phyloP scores from a whole-genome alignment of 2,329 filamentous ascomycete genomes.

The Fusarium siculi region DNA sequence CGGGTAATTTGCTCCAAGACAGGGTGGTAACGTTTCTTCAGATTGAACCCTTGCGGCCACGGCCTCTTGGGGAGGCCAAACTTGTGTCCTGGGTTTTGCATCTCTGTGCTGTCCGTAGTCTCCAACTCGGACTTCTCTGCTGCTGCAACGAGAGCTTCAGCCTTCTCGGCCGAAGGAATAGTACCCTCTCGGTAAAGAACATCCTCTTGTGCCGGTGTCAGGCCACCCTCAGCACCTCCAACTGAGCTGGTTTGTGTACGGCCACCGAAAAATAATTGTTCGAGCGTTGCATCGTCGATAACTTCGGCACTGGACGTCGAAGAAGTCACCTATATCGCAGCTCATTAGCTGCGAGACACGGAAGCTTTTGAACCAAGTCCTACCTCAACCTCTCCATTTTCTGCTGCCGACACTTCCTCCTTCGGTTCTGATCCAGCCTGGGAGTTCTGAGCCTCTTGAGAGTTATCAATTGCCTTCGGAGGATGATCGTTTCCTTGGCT shows the following conservation, averaged over 20 bases:
- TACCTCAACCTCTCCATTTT: constrained; percentile 35
- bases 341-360: constrained; percentile 27
- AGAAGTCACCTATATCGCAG: constrained; percentile 26
- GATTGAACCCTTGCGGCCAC: constrained; percentile 68
- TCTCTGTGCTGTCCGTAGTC: constrained; percentile 23
- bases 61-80: constrained; percentile 78
- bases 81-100: constrained; percentile 71
- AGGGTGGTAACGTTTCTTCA: constrained; percentile 87
- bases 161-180: constrained; percentile 51
- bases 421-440: constrained; percentile 12
- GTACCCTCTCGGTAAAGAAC: constrained; percentile 56
- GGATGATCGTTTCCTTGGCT: constrained; percentile 47
- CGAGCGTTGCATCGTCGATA: constrained; percentile 51
- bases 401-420: background rate
- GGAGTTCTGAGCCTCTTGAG: constrained; percentile 16
- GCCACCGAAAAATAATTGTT: constrained; percentile 52
- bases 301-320: constrained; percentile 24
- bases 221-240: constrained; percentile 49
- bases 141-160: constrained; percentile 46
- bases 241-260: constrained; percentile 44
- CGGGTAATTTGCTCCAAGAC: constrained; percentile 89
- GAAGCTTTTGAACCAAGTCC: constrained; percentile 28
- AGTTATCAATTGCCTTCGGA: constrained; percentile 38
- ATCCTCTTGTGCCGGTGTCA: constrained; percentile 57
- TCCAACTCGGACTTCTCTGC: constrained; percentile 34